Percentiles rank a stretch among this genome's conserved stretches.
These are phyloP conservation scores for Chamaecyparis obtusa DNA, from an alignment of 75 land plant genomes.

Conservation along the genomic window DNA sequence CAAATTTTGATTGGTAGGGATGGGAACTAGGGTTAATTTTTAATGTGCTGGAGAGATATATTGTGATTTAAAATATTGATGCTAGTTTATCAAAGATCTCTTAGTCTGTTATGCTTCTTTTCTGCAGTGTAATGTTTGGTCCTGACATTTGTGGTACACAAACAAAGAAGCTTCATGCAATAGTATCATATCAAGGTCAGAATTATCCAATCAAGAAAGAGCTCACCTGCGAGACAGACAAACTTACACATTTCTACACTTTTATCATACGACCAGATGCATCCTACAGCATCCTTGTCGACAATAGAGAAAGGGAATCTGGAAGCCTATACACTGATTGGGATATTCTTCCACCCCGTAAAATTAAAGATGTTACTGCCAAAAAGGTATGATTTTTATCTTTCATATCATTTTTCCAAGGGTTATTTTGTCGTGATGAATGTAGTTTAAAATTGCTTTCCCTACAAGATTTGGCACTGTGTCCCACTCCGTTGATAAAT, in stretches of 20 bases:
- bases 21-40: background rate
- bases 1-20: background rate
- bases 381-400: constrained; percentile 58
- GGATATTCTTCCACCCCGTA: constrained; percentile 92
- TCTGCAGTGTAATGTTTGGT: constrained; percentile 87
- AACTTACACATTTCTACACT: constrained; percentile 86
- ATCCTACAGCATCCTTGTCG: constrained; percentile 72
- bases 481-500: background rate
- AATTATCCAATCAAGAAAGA: constrained; percentile 82
- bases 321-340: constrained; percentile 95
- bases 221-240: constrained; percentile 79
- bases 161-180: constrained; percentile 80
- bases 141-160: constrained; percentile 86
- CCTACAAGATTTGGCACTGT: background rate
- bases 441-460: background rate
- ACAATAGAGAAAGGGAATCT: constrained; percentile 72
- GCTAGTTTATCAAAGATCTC: background rate
- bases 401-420: background rate
- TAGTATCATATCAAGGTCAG: constrained; percentile 66
- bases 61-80: background rate
- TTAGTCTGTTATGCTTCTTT: constrained; percentile 6
- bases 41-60: background rate
- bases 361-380: constrained; percentile 78
- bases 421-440: background rate
- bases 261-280: constrained; percentile 87